These are phyloP conservation scores for Nemania bipapillata DNA, from an alignment of 2,329 filamentous ascomycete species.

Conservation along the genomic window DNA sequence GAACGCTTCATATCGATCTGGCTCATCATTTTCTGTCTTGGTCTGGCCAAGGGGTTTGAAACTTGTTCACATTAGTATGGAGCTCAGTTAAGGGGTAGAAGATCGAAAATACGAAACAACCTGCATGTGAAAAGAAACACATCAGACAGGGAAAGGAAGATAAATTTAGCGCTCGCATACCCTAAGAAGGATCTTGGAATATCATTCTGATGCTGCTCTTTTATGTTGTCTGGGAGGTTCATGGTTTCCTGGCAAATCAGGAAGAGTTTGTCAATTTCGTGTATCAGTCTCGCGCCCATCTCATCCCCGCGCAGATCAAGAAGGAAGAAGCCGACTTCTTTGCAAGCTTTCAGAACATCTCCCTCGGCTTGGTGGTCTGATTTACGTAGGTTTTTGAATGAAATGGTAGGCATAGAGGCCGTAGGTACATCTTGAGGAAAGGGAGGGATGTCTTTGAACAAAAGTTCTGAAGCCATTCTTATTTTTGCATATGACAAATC, in stretches of 20 bases:
- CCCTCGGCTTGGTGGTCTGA: constrained; percentile 5
- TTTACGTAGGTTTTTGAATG: constrained; percentile 11
- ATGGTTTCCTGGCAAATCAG: constrained; percentile 16
- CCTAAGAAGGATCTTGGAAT: constrained; percentile 32
- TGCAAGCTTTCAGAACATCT: constrained; percentile 2
- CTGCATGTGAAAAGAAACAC: background rate
- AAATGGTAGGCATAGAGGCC: constrained; percentile 30
- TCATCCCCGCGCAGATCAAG: constrained; percentile 34
- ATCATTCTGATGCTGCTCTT: constrained; percentile 27
- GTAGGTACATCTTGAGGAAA: constrained; percentile 39
- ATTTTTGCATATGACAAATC: too few relatives aligned
- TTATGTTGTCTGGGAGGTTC: constrained; percentile 25
- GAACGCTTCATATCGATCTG: constrained; percentile 49
- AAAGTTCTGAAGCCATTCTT: background rate
- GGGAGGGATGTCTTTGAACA: constrained; percentile 30
- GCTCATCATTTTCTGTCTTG: constrained; percentile 42
- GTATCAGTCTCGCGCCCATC: constrained; percentile 3
- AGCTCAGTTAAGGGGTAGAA: background rate
- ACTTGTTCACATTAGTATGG: background rate
- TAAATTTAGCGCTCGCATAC: constrained; percentile 17
- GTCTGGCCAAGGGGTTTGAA: constrained; percentile 37
- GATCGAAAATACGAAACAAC: background rate
- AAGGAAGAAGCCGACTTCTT: constrained; percentile 38
- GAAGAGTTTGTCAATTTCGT: constrained; percentile 35
- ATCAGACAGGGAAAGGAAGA: background rate